phyloP scores from a whole-genome alignment of 192 early-diverging fungal genomes.

The Coemansia sp. region DNA sequence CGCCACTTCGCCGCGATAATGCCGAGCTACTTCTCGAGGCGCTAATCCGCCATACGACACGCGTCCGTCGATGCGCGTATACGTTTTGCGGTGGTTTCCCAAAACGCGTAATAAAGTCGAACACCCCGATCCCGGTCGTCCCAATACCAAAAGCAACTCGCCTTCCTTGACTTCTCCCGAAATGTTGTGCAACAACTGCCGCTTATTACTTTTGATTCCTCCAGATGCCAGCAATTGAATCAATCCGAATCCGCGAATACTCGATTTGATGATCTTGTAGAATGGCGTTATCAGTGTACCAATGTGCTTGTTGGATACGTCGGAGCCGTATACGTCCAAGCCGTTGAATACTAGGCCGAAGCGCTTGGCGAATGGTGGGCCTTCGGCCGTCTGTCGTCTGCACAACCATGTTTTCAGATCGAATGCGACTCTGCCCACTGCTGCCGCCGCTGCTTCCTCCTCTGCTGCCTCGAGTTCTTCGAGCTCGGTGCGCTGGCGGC shows the following conservation, averaged over 20 bases:
- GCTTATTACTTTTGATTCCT: not conserved
- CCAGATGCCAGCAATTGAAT: slow-evolving; percentile 4
- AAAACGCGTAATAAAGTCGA: slow-evolving; percentile 67
- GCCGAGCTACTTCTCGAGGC: slow-evolving; percentile 58
- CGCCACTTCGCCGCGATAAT: slow-evolving; percentile 66
- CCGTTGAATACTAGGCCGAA: slow-evolving; percentile 44
- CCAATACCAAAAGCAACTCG: slow-evolving; percentile 72
- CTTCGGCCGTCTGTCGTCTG: slow-evolving; percentile 13
- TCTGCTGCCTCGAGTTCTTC: not conserved
- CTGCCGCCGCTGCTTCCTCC: not conserved
- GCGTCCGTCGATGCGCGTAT: slow-evolving; percentile 60
- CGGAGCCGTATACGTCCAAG: slow-evolving; percentile 38
- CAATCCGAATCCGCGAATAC: slow-evolving; percentile 23
- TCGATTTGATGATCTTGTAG: slow-evolving; percentile 32
- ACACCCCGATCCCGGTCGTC: slow-evolving; percentile 70
- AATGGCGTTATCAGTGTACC: slow-evolving; percentile 42
- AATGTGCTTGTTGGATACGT: slow-evolving; percentile 47
- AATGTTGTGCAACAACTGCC: slow-evolving; percentile 60
- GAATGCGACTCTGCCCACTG: slow-evolving; percentile 4
- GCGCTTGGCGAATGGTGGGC: slow-evolving; percentile 45
- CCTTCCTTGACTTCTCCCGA: slow-evolving; percentile 74
- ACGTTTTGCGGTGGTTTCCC: slow-evolving; percentile 64
- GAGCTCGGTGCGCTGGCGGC: slow-evolving; percentile 2
- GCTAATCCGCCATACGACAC: slow-evolving; percentile 71
- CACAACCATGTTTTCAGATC: slow-evolving; percentile 27